Base-by-base conservation (phyloP, 768 basidiomycete genomes). In the Collybia sordida region DNA sequence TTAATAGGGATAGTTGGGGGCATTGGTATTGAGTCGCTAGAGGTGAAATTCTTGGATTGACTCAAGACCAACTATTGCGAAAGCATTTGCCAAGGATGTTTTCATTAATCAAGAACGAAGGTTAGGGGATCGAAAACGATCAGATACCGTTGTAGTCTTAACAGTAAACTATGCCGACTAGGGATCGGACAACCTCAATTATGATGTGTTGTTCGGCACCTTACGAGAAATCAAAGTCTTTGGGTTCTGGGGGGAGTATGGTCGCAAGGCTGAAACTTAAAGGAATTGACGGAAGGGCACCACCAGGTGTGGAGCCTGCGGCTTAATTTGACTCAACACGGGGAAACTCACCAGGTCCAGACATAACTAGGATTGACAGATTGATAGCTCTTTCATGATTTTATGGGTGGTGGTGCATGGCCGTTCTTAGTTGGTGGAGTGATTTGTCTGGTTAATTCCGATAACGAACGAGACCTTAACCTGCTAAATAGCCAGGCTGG, bases 391-490 rank as follows among this genome's bases (percentile, higher is more conserved):
- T 82, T 81, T 82, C 78, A 72, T 78, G 79, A 81, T 79, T 80
- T 75, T 76, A 78, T 86, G 83, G 85, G 83, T 86, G 85, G 84
- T 86, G 83, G 85, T 87, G 84, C 84, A 87, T 87, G 85, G 85
- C 85, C 82, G 80, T 87, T 87, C 84, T 86, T 87, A 86, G 85
- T 87, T 87, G 80, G 82, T 74, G 86, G 86, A 89, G 87, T 88
- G 88, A 90, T 89, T 90, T 90, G 88, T 90, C 88, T 90, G 88
- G 87, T 89, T 90, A 89, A 90, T 89, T 89, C 85, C 82, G 86
- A 90, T 89, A 88, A 88, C 82, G 83, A 89, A 87, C 81, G 86
- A 90, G 37, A 38, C 37, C 37, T 81, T 56, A 56, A 56, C 54
- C 54, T 56, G 54, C 54, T 56, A 56, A 56, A 54, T 54, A 54